Evolutionary conservation across 176 grass and related monocot species (phyloP), one percentile per base, ranked within the genome.

Genomic region (Cymbopogon citratus): DNA sequence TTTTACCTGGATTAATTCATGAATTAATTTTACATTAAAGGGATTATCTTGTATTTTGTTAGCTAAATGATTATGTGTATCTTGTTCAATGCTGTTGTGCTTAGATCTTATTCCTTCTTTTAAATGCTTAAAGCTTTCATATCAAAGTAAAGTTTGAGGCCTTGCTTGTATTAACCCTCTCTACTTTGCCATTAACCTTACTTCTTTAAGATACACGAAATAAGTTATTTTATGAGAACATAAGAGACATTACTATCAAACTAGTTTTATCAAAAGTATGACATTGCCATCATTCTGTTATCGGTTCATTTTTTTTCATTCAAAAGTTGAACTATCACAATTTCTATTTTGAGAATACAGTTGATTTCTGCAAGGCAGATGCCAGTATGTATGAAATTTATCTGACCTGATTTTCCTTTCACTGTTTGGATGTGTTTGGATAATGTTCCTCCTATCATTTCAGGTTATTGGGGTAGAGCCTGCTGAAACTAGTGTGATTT

Each of bases 391-490:
- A 10, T 60, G 21, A 28, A 48, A 79, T 72, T 63, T 56, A 60
- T 70, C n/a, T 81, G n/a, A 76, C 51, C 71, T 66, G 0, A 45
- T 60, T 38, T 41, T 27, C 7, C 15, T 44, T 38, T 67, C 73
- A 60, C 38, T 38, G 61, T 84, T 83, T 79, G 34, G 57, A 25
- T 68, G 27, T 46, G 9, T 75, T 80, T 7, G n/a, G 19, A 35
- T 44, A 70, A n/a, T 84, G 80, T 76, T 51, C 14, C n/a, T 63
- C 79, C 18, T 44, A 33, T 83, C 15, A 41, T 81, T 77, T 62
- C 69, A 99, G 96, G 65, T 99, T 66, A 90, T 95, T 73, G 96
- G 96, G 77, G 92, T 95, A 77, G 96, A 99, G 82, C 96, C 96
- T 84, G 92, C 92, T 80, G 96, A 99, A 86, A 90, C 87, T 78